Conservation (phyloP, 2,329 filamentous ascomycete genomes). For the Talaromyces sp. region DNA sequence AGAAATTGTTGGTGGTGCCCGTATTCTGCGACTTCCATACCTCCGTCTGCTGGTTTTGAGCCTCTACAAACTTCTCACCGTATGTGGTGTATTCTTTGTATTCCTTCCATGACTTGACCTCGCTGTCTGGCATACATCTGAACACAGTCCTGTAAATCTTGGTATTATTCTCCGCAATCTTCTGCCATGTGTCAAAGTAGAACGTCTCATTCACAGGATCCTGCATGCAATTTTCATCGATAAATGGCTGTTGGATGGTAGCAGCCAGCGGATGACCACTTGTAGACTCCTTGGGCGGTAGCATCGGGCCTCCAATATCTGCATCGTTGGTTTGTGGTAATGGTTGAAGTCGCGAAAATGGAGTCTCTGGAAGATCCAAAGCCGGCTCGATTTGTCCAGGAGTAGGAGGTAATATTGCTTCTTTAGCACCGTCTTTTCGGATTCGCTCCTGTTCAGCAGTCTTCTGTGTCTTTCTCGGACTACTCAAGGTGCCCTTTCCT, state of each 20-base stretch:
- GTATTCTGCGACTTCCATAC: slow-evolving; percentile 11
- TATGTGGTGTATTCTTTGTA: slow-evolving; percentile 84
- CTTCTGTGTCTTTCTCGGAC: slow-evolving; percentile 48
- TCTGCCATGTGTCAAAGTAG: slow-evolving; percentile 82
- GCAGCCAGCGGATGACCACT: slow-evolving; percentile 48
- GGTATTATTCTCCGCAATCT: slow-evolving; percentile 89
- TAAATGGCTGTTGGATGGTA: slow-evolving; percentile 68
- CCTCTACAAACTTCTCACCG: slow-evolving; percentile 69
- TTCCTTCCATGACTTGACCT: slow-evolving; percentile 88
- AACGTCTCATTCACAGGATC: slow-evolving; percentile 82
- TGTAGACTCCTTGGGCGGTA: slow-evolving; percentile 40
- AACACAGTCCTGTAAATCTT: slow-evolving; percentile 92
- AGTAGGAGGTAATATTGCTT: slow-evolving; percentile 20
- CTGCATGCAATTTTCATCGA: slow-evolving; percentile 89
- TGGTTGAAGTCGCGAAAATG: slow-evolving; percentile 57
- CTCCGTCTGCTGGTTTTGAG: slow-evolving; percentile 49
- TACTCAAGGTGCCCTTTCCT: slow-evolving; percentile 58
- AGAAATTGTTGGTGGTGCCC: not conserved
- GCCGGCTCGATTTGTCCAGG: slow-evolving; percentile 19
- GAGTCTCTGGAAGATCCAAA: slow-evolving; percentile 20
- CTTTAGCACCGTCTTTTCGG: slow-evolving; percentile 22
- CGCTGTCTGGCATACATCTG: slow-evolving; percentile 92
- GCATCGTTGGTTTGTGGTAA: slow-evolving; percentile 71
- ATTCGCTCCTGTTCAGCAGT: slow-evolving; percentile 23
- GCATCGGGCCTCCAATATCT: slow-evolving; percentile 73